phyloP scores from a whole-genome alignment of 768 basidiomycete species.

The Rhodotorula diobovata region DNA sequence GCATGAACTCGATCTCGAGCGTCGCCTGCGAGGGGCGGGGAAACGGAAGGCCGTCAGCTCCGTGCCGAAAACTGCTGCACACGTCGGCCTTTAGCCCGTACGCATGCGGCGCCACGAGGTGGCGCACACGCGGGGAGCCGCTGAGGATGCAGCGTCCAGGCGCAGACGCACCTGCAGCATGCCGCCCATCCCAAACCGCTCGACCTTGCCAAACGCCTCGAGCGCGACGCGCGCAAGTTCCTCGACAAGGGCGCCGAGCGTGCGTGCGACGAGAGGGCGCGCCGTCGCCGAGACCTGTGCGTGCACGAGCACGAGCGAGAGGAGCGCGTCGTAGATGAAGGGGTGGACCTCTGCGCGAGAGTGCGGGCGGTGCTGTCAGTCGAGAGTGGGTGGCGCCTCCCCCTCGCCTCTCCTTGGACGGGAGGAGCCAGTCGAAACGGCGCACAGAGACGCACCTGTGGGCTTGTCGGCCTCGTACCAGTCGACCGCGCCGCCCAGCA shows the following conservation, averaged over 20 bases:
- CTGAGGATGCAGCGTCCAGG: no score
- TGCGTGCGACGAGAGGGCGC: constrained; percentile 73
- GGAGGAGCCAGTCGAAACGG: no score
- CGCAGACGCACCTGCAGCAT: constrained; percentile 76
- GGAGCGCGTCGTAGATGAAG: constrained; percentile 84
- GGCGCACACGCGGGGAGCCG: no score
- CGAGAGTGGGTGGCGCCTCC: no score
- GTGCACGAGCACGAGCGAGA: constrained; percentile 85
- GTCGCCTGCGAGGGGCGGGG: constrained; percentile 64
- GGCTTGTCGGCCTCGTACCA: constrained; percentile 95
- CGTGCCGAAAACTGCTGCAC: no score
- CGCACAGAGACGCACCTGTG: constrained; percentile 57
- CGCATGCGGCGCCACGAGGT: no score
- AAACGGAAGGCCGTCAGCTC: no score
- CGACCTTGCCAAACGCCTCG: constrained; percentile 78
- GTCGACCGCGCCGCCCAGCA: constrained; percentile 74
- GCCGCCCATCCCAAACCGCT: constrained; percentile 93
- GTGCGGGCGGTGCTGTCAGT: background rate
- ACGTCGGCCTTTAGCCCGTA: no score
- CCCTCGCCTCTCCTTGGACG: no score
- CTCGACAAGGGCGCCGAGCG: constrained; percentile 71
- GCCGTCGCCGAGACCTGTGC: constrained; percentile 80
- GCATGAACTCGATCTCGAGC: constrained; percentile 97
- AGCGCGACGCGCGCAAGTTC: constrained; percentile 78
- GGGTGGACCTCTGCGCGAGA: constrained; percentile 71